Evolutionary conservation across 192 early-diverging fungal genomes (phyloP).

Genomic region (Dissophora globulifera): DNA sequence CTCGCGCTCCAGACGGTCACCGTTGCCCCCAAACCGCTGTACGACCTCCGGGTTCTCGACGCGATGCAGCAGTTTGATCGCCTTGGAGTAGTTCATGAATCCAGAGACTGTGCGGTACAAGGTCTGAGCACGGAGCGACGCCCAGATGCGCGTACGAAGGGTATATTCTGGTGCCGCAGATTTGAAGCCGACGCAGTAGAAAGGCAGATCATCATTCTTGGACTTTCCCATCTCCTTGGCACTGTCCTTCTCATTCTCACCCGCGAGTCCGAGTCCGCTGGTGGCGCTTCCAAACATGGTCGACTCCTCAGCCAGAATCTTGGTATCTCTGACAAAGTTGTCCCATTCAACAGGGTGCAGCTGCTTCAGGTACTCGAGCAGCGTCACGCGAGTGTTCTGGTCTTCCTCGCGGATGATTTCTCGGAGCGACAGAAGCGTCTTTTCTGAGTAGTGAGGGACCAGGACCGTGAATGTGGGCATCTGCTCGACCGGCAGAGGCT

Average conservation of each 20-base stretch:
- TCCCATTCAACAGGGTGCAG: slow-evolving; percentile 87
- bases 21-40: slow-evolving; percentile 69
- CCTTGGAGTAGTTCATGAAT: slow-evolving; percentile 90
- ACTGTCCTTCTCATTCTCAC: slow-evolving; percentile 34
- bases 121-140: slow-evolving; percentile 85
- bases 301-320: slow-evolving; percentile 77
- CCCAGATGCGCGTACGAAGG: slow-evolving; percentile 89
- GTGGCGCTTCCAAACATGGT: slow-evolving; percentile 45
- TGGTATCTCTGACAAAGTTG: slow-evolving; percentile 90
- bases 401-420: slow-evolving; percentile 90
- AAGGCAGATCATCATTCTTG: slow-evolving; percentile 83
- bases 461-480: slow-evolving; percentile 90
- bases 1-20: slow-evolving; percentile 75
- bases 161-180: slow-evolving; percentile 83
- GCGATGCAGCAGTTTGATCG: slow-evolving; percentile 81
- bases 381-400: slow-evolving; percentile 79
- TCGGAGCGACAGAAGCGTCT: slow-evolving; percentile 81
- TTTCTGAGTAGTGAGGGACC: slow-evolving; percentile 87
- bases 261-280: slow-evolving; percentile 26
- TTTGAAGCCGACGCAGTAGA: slow-evolving; percentile 86
- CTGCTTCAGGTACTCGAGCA: slow-evolving; percentile 85
- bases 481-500: slow-evolving; percentile 80
- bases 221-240: slow-evolving; percentile 68
- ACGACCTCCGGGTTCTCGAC: slow-evolving; percentile 85
- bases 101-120: slow-evolving; percentile 88